Evolutionary conservation across 495 filamentous ascomycete species (phyloP), one percentile per base, ranked within the genome.

Genomic region (Aspergillus mulundensis): DNA sequence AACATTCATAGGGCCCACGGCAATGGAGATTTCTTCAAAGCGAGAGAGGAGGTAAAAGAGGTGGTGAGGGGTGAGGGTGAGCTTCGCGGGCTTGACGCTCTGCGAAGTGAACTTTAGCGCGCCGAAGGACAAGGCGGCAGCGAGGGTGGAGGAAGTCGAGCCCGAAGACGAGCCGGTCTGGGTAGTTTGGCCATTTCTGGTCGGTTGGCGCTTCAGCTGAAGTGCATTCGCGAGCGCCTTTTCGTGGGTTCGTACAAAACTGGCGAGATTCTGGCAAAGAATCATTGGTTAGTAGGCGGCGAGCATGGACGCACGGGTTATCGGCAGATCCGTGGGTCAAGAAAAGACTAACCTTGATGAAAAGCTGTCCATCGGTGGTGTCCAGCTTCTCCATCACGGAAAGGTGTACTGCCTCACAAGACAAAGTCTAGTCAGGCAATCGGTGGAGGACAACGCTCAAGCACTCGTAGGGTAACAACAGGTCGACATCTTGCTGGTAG

Each of bases 161-260:
- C 58, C 54, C 61, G 61, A 25, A 40, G 83, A 80, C 25, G 84
- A 80, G 53, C 70, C 64, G 53, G 77, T 71, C 24, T 78, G 49
- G 79, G 76, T 47, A 44, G 81, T 80, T 45, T 78, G 72, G 48
- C 77, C 85, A 86, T 91, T 80, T 68, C 81, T 86, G 56, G 72
- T 70, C 15, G 74, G 80, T 61, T 90, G 88, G 53, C 85, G 82
- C 63, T 83, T 84, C 51, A 92, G 78, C 68, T 96, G 94, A 32
- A 97, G 78, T 58, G 94, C 93, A 73, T 97, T 97, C 60, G 94
- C 94, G 56, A 98, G 84, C 23, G 91, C 94, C 75, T 95, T 96
- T 70, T 98, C 94, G 74, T 98, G 90, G 32, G 91, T 96, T 53
- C 93, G 89, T 68, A 98, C 91, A 74, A 95, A 97, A 70, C 85